These are phyloP conservation scores for Arabidopsis hybrid DNA, from an alignment of 441 rosid species.

Conservation along the genomic window DNA sequence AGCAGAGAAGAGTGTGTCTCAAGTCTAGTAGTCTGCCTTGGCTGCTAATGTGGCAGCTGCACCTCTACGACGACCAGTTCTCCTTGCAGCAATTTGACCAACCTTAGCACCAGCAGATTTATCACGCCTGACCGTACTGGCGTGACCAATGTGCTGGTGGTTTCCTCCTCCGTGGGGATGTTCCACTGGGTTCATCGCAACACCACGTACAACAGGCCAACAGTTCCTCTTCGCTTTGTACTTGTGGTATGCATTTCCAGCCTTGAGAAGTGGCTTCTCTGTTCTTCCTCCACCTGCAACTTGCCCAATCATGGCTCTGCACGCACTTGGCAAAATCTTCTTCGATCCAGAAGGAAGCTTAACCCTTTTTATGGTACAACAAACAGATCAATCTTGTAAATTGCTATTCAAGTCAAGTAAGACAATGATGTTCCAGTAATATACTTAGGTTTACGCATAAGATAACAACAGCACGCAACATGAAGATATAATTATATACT, in stretches of 20 bases:
- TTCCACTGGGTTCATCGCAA: conserved; percentile 98
- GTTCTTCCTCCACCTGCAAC: conserved; percentile 96
- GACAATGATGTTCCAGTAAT: conserved; percentile 11
- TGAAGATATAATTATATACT: not conserved
- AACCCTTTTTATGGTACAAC: conserved; percentile 49
- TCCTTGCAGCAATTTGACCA: conserved; percentile 93
- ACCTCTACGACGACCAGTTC: conserved; percentile 92
- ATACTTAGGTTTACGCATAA: not conserved
- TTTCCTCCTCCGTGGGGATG: conserved; percentile 99
- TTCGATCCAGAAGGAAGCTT: conserved; percentile 85
- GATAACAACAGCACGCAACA: not conserved
- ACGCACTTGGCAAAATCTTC: conserved; percentile 75
- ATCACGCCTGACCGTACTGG: conserved; percentile 86
- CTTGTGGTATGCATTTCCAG: conserved; percentile 93
- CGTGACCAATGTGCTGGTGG: conserved; percentile 95
- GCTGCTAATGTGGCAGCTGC: conserved; percentile 72
- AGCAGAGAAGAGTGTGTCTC: conserved; percentile 5
- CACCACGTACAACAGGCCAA: conserved; percentile 99
- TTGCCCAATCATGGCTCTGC: conserved; percentile 86
- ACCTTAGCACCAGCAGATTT: conserved; percentile 91
- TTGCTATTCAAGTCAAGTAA: conserved; percentile 3
- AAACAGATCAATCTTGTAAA: not conserved
- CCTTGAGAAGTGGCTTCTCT: conserved; percentile 91
- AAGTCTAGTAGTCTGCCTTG: conserved; percentile 64
- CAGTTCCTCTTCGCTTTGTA: conserved; percentile 91